Percentiles rank a stretch among this genome's conserved stretches.
Conservation (phyloP, 2,329 filamentous ascomycete species). For the Xylariaceae sp. region DNA sequence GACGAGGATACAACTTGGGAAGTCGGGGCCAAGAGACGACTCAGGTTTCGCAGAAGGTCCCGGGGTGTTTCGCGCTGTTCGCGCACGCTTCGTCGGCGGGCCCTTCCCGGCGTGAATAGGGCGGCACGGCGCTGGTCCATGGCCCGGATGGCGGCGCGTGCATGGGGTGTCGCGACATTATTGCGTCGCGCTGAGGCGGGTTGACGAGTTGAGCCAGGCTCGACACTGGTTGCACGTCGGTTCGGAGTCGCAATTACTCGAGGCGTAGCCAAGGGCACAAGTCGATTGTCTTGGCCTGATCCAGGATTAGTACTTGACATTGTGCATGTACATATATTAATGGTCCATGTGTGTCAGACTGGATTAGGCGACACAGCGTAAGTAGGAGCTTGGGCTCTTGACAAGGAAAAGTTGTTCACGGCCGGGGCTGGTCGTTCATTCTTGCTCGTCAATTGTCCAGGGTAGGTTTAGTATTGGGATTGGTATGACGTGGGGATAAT, state of each 20-base stretch:
- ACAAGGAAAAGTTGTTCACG: too few species aligned
- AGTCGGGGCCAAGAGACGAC: constrained; percentile 57
- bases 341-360: neutral
- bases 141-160: constrained; percentile 63
- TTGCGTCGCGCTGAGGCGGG: constrained; percentile 53
- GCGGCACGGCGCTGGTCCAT: constrained; percentile 64
- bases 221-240: constrained; percentile 41
- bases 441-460: constrained; percentile 3
- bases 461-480: neutral
- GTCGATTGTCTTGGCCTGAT: constrained; percentile 20
- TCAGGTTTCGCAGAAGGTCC: constrained; percentile 54
- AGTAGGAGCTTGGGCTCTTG: constrained; percentile 1
- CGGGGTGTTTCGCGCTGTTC: constrained; percentile 50
- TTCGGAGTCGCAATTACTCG: constrained; percentile 40
- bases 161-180: constrained; percentile 62
- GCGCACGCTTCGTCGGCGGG: constrained; percentile 62
- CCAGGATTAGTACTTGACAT: constrained; percentile 29
- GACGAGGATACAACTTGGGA: constrained; percentile 53
- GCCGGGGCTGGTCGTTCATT: constrained; percentile 4
- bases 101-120: constrained; percentile 64
- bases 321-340: neutral
- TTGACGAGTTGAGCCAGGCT: constrained; percentile 51
- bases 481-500: neutral
- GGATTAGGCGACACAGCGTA: neutral
- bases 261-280: constrained; percentile 37